A percentile compares a stretch with the other conserved stretches of the same genome.
phyloP scores from a whole-genome alignment of 2,329 filamentous ascomycete genomes.

The Rutstroemia sp. region DNA sequence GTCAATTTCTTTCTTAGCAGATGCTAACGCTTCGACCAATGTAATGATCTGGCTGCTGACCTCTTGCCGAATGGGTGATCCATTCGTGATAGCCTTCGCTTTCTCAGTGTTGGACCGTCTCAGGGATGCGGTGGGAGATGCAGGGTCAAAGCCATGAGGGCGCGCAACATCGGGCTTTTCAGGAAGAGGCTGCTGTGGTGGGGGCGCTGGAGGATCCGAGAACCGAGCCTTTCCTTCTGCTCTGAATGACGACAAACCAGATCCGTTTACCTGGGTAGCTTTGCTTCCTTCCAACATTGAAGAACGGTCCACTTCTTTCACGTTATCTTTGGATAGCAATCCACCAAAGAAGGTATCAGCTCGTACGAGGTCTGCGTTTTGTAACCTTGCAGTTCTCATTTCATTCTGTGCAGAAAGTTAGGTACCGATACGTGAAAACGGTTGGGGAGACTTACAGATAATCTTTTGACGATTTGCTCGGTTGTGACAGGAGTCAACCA shows the following conservation, averaged over 20 bases:
- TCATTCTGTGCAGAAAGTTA: conserved; percentile 55
- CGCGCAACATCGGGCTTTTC: conserved; percentile 75
- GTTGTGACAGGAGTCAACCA: conserved; percentile 87
- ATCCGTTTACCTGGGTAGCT: conserved; percentile 38
- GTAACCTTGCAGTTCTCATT: conserved; percentile 81
- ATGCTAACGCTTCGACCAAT: conserved; percentile 76
- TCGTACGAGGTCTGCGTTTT: conserved; percentile 76
- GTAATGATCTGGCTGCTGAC: conserved; percentile 68
- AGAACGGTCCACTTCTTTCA: conserved; percentile 50
- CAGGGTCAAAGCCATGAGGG: conserved; percentile 32
- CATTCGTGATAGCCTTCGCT: conserved; percentile 47
- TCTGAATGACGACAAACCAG: conserved; percentile 41
- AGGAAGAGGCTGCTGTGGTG: conserved; percentile 85
- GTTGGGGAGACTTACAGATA: conserved; percentile 21
- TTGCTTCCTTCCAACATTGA: conserved; percentile 43
- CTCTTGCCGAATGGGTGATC: conserved; percentile 43
- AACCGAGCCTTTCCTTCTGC: conserved; percentile 76
- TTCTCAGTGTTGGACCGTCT: conserved; percentile 72
- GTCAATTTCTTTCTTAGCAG: conserved; percentile 80
- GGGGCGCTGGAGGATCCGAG: conserved; percentile 86
- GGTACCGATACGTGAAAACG: conserved; percentile 6
- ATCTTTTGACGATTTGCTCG: conserved; percentile 84
- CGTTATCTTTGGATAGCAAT: conserved; percentile 64
- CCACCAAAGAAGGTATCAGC: conserved; percentile 76
- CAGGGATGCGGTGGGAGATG: conserved; percentile 48